phyloP scores from a whole-genome alignment of 768 basidiomycete genomes.

The Amanita thiersii region DNA sequence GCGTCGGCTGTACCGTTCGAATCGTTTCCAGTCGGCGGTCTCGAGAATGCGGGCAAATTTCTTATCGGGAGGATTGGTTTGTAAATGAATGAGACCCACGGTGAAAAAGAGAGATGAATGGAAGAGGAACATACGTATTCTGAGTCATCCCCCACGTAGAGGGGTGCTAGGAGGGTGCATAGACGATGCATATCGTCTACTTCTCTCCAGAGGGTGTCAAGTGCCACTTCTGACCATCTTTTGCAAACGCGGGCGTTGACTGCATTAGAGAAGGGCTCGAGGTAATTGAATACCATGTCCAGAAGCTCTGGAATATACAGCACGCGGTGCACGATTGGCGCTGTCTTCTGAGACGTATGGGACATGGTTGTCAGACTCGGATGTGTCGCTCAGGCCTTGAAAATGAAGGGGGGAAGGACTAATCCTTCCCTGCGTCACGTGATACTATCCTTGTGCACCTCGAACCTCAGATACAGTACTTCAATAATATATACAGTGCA shows the following conservation, averaged over 20 bases:
- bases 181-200: constrained; percentile 37
- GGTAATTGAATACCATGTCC: constrained; percentile 43
- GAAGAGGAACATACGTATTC: constrained; percentile 21
- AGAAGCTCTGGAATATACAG: constrained; percentile 52
- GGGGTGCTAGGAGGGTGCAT: constrained; percentile 41
- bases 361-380: too few species aligned
- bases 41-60: constrained; percentile 32
- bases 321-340: constrained; percentile 24
- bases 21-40: constrained; percentile 45
- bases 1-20: constrained; percentile 44
- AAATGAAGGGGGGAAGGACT: too few species aligned
- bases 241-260: constrained; percentile 48
- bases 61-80: constrained; percentile 17
- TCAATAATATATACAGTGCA: too few species aligned
- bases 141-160: constrained; percentile 16
- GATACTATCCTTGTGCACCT: too few species aligned
- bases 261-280: constrained; percentile 32
- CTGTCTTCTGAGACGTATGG: not conserved
- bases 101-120: not conserved
- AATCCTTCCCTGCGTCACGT: too few species aligned
- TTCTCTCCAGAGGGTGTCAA: constrained; percentile 52
- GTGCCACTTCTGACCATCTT: constrained; percentile 47
- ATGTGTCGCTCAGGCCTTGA: too few species aligned
- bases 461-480: too few species aligned
- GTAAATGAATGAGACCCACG: not conserved